Conservation (phyloP, 495 filamentous ascomycete species). For the Annulohypoxylon stygium region DNA sequence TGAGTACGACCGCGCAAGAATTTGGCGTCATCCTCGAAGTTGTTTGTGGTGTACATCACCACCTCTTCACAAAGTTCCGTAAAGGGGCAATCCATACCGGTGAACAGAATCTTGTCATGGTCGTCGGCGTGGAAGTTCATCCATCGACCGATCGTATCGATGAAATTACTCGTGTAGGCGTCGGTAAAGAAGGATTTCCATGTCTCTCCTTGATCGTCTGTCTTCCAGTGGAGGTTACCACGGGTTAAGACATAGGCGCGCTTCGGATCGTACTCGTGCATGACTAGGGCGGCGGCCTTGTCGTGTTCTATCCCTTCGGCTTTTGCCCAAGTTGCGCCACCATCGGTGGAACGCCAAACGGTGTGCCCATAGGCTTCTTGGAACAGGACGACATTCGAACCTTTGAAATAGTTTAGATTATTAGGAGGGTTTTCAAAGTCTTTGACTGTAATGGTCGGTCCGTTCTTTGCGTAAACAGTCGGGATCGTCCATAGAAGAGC, state of each 20-base stretch:
- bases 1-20: constrained; percentile 72
- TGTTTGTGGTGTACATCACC: constrained; percentile 84
- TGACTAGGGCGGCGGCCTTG: constrained; percentile 68
- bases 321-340: constrained; percentile 78
- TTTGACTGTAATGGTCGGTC: constrained; percentile 62
- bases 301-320: constrained; percentile 74
- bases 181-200: constrained; percentile 80
- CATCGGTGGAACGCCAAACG: constrained; percentile 80
- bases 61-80: constrained; percentile 65
- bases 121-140: constrained; percentile 86
- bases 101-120: constrained; percentile 84
- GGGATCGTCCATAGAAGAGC: constrained; percentile 53
- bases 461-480: constrained; percentile 60
- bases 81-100: constrained; percentile 73
- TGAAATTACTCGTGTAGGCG: constrained; percentile 58
- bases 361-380: constrained; percentile 67
- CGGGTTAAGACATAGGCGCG: constrained; percentile 81
- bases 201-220: constrained; percentile 79
- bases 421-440: constrained; percentile 71
- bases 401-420: constrained; percentile 85
- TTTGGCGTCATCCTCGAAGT: constrained; percentile 75
- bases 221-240: constrained; percentile 79
- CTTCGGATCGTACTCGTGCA: constrained; percentile 81
- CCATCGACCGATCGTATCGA: constrained; percentile 56
- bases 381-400: constrained; percentile 81